These are phyloP conservation scores for Capronia coronata DNA, from an alignment of 2,329 filamentous ascomycete genomes.

Conservation along the genomic window DNA sequence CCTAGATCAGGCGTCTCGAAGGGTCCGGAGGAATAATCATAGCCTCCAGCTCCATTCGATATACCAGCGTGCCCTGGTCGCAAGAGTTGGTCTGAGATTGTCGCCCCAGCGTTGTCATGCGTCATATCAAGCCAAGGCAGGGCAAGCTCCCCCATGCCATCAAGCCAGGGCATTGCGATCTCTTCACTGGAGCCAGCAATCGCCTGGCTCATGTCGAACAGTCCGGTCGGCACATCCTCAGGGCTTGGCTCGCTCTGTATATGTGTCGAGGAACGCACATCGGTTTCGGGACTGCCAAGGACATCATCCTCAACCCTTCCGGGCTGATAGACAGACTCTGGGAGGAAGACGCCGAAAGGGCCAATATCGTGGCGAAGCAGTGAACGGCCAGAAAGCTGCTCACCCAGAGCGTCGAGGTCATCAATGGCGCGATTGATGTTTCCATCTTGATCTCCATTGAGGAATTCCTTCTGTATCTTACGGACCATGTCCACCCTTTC, in stretches of 20 bases:
- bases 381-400: not conserved
- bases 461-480: conserved; percentile 1
- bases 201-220: not conserved
- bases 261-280: not conserved
- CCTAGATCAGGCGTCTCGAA: not conserved
- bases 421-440: conserved; percentile 6
- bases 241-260: not conserved
- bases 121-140: conserved; percentile 4
- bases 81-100: conserved; percentile 1
- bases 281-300: not conserved
- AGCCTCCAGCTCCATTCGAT: not conserved
- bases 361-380: not conserved
- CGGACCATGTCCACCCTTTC: conserved; percentile 3
- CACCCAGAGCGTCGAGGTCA: conserved; percentile 2
- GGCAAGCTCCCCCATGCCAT: conserved; percentile 2
- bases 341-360: conserved; percentile 3
- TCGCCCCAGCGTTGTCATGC: not conserved
- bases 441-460: conserved; percentile 4
- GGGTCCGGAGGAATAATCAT: not conserved
- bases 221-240: not conserved
- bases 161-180: conserved; percentile 3
- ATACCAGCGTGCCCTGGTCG: not conserved
- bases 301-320: not conserved
- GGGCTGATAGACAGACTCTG: not conserved
- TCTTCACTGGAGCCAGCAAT: not conserved